Evolutionary conservation across 1,284 basidiomycete species (phyloP), one percentile per base, ranked within the genome.

Genomic region (Rhodotorula sp.): DNA sequence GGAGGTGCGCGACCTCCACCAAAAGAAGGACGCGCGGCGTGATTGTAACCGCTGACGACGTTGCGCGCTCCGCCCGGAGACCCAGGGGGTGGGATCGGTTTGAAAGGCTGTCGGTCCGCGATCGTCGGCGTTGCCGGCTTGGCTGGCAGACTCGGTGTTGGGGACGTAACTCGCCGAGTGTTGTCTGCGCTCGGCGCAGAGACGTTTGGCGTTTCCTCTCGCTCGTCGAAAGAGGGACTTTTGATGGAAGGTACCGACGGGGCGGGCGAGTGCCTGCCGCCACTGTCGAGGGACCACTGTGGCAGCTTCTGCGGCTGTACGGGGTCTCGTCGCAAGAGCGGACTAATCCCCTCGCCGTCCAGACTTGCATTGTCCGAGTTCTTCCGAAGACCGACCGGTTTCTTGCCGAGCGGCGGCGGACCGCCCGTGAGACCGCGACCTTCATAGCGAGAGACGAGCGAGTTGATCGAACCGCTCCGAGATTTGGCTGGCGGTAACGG

Each of bases 381-480:
- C 64, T 68, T 67, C 14, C 66, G 57, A 6, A 70, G 45, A 5
- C 68, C 66, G 34, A 56, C 58, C 0, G 64, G 62, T 52, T 70
- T 66, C 43, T 47, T 23, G 5, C 68, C 66, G 15, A 55, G 21
- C 18, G 68, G 64, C 21, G 66, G 66, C 23, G 66, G 68, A 1
- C 71, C 68, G 8, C 68, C 66, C 8, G 64, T 67, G 5, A 73
- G 52, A 19, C 63, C 59, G 21, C 64, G 45, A 2, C 65, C 62
- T 18, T 77, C 77, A 65, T 76, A 79, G 19, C 74, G 74, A 10
- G 76, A 76, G n/a, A 78, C 78, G 49, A 78, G 73, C 18, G 64
- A 69, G 48, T 63, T 62, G 60, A 79, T 74, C 7, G 60, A 71
- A 2, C 64, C 73, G 52, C 66, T 67, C 38, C 62, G 68, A 18